Base-by-base conservation (phyloP, 2,329 filamentous ascomycete species). In the Pseudogymnoascus sp. region DNA sequence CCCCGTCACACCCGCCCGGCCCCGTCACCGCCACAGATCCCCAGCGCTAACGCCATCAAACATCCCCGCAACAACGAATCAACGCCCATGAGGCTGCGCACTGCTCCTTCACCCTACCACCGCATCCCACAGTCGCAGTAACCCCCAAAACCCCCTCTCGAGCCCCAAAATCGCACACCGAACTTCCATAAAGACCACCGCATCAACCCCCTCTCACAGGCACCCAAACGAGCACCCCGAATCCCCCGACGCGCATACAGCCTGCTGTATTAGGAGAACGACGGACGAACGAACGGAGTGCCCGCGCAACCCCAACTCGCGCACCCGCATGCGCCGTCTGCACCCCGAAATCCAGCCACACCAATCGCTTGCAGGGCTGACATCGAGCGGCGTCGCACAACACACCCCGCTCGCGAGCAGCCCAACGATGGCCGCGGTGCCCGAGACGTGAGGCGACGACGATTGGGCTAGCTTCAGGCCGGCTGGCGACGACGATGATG, bases 11-110 rank as follows among this genome's bases (percentile, higher is more conserved):
- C 44, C 44, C 44, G 44, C 44, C 23, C 44, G 44, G 7, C 44
- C 44, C 44, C 44, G 17, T 42, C 38, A 42, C 42, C 13, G 21
- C 26, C 42, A 46, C 42, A 26, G 21, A 46, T 46, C 42, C 44
- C 23, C 44, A 50, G 44, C 44, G 44, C 44, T 50, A 50, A 50
- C 44, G 44, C 44, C 44, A 29, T 17, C 42, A 23, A 50, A 29
- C 44, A 50, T 50, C 44, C 44, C 44, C 44, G 44, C 23, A 50
- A 50, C 44, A 29, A 50, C 44, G 44, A 50, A 50, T 50, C 44
- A 50, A 50, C 23, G 23, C 6, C 21, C 23, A 29, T 29, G 23
- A 50, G 44, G 44, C 44, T 50, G 44, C 44, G 44, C 44, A 50
- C 15, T 15, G 15, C 44, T 50, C 44, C 42, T 46, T 50, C 44